Evolutionary conservation across 108 stramenopile genomes (phyloP).

Genomic region (Parietichytrium sp.): DNA sequence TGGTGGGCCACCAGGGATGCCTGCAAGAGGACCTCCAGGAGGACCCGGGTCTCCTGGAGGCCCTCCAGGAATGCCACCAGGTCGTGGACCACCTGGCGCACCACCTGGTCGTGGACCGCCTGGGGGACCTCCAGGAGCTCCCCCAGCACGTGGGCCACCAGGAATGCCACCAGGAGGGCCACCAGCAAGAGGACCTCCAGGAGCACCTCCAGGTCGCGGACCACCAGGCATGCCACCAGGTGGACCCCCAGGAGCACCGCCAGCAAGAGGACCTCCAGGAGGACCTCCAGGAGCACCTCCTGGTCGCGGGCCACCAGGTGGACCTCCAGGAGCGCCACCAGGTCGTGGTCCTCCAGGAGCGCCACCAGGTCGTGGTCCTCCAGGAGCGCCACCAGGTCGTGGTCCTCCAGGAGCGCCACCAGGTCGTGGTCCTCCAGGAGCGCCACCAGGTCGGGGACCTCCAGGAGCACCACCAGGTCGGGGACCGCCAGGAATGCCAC

Average conservation of each 20-base stretch:
- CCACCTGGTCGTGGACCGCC: conserved; percentile 40
- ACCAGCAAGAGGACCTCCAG: conserved; percentile 23
- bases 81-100: neutral
- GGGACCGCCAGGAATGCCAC: neutral
- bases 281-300: conserved; percentile 44
- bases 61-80: conserved; percentile 27
- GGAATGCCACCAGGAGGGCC: conserved; percentile 39
- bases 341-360: conserved; percentile 43
- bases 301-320: conserved; percentile 46
- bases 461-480: neutral
- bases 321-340: conserved; percentile 15
- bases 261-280: conserved; percentile 32
- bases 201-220: conserved; percentile 49
- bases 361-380: conserved; percentile 50
- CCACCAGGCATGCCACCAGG: conserved; percentile 9
- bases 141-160: conserved; percentile 34
- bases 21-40: neutral
- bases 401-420: neutral
- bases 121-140: neutral
- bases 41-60: neutral
- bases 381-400: conserved; percentile 39
- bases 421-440: conserved; percentile 42
- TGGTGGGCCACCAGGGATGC: conserved; percentile 35
- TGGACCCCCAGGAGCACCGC: conserved; percentile 36
- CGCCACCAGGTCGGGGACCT: conserved; percentile 35